Base-by-base conservation (phyloP, 2,329 filamentous ascomycete genomes). In the Botrytis fabae region DNA sequence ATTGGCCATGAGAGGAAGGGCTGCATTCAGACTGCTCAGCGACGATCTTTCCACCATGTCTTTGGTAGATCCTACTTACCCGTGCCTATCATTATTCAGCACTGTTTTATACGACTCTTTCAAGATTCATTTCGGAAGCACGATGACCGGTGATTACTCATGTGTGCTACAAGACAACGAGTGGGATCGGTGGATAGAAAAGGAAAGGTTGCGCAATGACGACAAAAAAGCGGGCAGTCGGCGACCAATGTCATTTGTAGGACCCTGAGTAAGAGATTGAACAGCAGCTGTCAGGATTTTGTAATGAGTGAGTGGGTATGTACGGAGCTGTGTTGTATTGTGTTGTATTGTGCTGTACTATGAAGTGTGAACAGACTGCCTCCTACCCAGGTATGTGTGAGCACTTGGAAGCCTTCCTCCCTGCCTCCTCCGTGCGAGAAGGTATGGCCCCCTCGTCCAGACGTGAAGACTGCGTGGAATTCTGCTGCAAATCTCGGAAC, bases 61-160 rank as follows among this genome's bases (percentile, higher is more conserved):
- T 65, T 44, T 65, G 35, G 64, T 40, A 57, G 48, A 68, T 54
- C 64, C 48, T 68, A 48, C 46, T 38, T 42, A 66, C 9, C 48
- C 35, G 48, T 54, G 48, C 64, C 64, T 54, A 68, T 66, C 64
- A 66, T 28, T 38, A 38, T 51, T 8, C 64, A 28, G 48, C 44
- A 32, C 22, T 48, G 20, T 38, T 44, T 66, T 51, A 51, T 20
- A 51, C 63, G 63, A 40, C 51, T 20, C 25, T 48, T 32, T 38
- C 62, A 35, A 64, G 62, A 32, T 46, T 65, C 63, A 54, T 66
- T 66, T 66, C 46, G 64, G 46, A 38, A 18, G 20, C 25, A 40
- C 57, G 46, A 68, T 57, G 64, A 68, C 35, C 20, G 48, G 54
- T 68, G 48, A 68, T 68, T 68, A 68, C 42, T 65, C 62, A 65